Base-by-base conservation (phyloP, 2,329 filamentous ascomycete species). In the Thelonectria discophora region DNA sequence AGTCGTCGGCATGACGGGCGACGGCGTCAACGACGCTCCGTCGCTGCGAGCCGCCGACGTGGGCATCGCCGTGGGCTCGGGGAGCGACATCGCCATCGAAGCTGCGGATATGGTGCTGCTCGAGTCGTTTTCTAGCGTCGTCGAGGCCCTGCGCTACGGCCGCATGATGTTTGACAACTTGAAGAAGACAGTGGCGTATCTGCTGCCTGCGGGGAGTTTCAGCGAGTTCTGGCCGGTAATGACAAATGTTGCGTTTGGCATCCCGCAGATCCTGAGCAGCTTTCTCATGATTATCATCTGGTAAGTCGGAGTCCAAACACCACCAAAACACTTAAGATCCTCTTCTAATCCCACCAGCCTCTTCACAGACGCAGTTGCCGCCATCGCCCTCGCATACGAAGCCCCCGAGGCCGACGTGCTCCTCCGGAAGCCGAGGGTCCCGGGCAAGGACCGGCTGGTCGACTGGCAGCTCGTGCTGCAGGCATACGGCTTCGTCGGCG, bases 21-120 rank as follows among this genome's bases (percentile, higher is more conserved):
- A 96, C 68, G 92, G 93, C 17, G 92, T 94, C 67, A 96, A 96
- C 70, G 93, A 97, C 72, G 90, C 92, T 0, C 92, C 92, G 0
- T 92, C 92, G 2, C 84, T 97, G 4, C 88, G 90, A 2, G 88
- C 88, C 1, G 91, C 93, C 15, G 92, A 97, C 68, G 87, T 96
- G 1, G 91, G 91, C 58, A 94, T 97, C 62, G 90, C 92, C 1
- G 88, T 96, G 68, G 91, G 90, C 1, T 90, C 88, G 1, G 92
- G 92, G 5, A 92, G 90, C 0, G 93, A 96, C 72, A 90, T 96
- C 37, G 93, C 93, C 4, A 88, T 95, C 65, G 90, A 90, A 54
- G 90, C 91, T 0, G 91, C 92, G 0, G 89, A 90, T 56, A 95
- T 96, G 81, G 90, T 96, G 24, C 83, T 96, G 2, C 82, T 96